A percentile compares a stretch with the other conserved stretches of the same genome.
phyloP scores from a whole-genome alignment of 805 yeast species.

The Scheffersomyces lignosus region DNA sequence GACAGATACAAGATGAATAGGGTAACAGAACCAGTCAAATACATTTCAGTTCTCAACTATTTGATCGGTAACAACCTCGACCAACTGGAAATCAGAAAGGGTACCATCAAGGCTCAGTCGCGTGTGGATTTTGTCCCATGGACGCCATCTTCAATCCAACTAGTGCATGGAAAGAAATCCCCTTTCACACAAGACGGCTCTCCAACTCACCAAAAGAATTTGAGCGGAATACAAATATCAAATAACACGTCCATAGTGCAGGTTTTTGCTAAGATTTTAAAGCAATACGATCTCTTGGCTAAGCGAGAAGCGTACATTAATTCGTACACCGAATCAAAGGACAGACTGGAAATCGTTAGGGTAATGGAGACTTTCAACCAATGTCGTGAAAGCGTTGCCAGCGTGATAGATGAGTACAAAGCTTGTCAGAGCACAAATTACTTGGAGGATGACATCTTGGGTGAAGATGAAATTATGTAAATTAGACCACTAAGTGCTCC shows the following conservation, averaged over 20 bases:
- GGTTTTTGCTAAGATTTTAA: conserved; percentile 63
- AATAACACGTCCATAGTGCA: conserved; percentile 77
- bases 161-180: conserved; percentile 74
- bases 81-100: conserved; percentile 71
- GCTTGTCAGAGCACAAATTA: conserved; percentile 42
- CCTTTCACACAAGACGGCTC: conserved; percentile 46
- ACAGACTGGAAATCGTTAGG: conserved; percentile 39
- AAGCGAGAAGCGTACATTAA: conserved; percentile 82
- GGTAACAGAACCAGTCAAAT: conserved; percentile 42
- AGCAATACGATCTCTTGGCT: conserved; percentile 78
- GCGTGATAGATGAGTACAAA: conserved; percentile 49
- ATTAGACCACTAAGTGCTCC: no score
- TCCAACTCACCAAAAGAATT: conserved; percentile 12
- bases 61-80: conserved; percentile 61
- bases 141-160: conserved; percentile 76
- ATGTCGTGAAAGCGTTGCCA: conserved; percentile 47
- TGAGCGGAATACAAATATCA: conserved; percentile 80
- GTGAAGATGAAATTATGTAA: conserved; percentile 29
- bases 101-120: conserved; percentile 60
- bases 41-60: conserved; percentile 70
- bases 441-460: conserved; percentile 45
- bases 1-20: conserved; percentile 73
- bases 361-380: conserved; percentile 51
- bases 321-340: conserved; percentile 59
- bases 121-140: conserved; percentile 81